Evolutionary conservation across 805 yeast species (phyloP).

Genomic region (Diddensiella caesifluorescens): DNA sequence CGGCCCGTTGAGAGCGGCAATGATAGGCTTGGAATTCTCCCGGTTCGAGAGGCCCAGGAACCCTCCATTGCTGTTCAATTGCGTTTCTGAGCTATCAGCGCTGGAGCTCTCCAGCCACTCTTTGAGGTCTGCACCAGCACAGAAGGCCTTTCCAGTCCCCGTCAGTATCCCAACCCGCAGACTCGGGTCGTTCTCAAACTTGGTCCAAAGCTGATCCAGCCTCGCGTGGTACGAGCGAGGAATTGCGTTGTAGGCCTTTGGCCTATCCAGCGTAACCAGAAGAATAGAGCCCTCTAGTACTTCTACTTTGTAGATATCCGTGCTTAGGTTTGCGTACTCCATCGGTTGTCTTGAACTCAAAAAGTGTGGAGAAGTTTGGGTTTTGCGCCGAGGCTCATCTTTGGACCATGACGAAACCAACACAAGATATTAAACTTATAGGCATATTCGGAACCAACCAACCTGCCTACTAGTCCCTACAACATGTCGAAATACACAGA

Average conservation of each 20-base stretch:
- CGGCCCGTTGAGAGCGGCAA: constrained; percentile 27
- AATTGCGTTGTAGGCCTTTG: constrained; percentile 18
- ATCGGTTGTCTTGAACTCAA: not conserved
- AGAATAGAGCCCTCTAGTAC: constrained; percentile 15
- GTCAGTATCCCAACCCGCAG: constrained; percentile 25
- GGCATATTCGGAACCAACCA: not conserved
- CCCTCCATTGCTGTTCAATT: constrained; percentile 13
- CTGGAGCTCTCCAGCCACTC: constrained; percentile 14
- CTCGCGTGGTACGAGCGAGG: constrained; percentile 17
- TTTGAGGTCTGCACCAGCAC: constrained; percentile 29
- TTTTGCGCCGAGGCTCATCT: not conserved
- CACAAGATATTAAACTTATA: not conserved
- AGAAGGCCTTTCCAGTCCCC: constrained; percentile 26
- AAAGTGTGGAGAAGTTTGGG: not conserved
- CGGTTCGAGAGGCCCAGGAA: constrained; percentile 27
- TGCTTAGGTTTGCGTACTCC: constrained; percentile 2
- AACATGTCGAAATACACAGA: constrained; percentile 16
- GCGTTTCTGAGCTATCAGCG: constrained; percentile 2
- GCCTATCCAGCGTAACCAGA: constrained; percentile 20
- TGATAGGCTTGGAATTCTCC: constrained; percentile 23
- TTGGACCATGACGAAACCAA: constrained; percentile 1
- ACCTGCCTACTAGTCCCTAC: too few species aligned
- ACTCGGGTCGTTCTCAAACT: constrained; percentile 19
- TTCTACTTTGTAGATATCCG: constrained; percentile 17
- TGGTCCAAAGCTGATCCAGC: constrained; percentile 19